phyloP scores from a whole-genome alignment of 2,329 filamentous ascomycete genomes.

The Sporothrix brasiliensis region DNA sequence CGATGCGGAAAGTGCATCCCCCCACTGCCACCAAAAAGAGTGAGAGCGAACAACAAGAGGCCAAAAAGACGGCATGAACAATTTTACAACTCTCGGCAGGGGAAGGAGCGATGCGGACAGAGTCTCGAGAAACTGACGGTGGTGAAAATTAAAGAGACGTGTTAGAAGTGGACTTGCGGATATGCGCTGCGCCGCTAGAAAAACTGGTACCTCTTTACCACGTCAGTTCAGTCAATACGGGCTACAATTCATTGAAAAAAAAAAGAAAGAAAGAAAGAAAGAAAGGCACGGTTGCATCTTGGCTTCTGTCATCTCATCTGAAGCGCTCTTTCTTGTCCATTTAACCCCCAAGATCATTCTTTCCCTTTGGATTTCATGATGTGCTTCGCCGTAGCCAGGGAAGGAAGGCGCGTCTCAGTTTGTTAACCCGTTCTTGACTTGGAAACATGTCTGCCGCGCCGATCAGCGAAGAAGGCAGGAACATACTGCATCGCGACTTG shows the following conservation, averaged over 20 bases:
- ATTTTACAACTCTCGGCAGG: conserved; percentile 8
- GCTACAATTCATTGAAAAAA: neutral
- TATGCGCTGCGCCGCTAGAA: conserved; percentile 4
- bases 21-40: conserved; percentile 14
- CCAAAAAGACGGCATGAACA: conserved; percentile 20
- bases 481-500: neutral
- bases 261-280: neutral
- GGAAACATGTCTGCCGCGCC: conserved; percentile 25
- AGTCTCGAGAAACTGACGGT: neutral
- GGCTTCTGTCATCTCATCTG: neutral
- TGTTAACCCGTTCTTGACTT: conserved; percentile 12
- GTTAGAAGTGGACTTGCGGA: neutral
- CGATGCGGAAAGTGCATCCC: conserved; percentile 10
- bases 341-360: neutral
- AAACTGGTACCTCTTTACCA: conserved; percentile 2
- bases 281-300: neutral
- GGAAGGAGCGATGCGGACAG: conserved; percentile 14
- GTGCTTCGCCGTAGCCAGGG: conserved; percentile 22
- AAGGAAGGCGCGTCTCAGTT: conserved; percentile 24
- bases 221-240: too few species aligned
- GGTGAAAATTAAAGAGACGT: neutral
- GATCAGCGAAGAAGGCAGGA: conserved; percentile 12
- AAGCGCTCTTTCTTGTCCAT: neutral
- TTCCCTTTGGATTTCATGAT: neutral
- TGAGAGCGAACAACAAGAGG: neutral